Conservation (phyloP, 2,329 filamentous ascomycete genomes). For the Ceratocystiopsis sp. region DNA sequence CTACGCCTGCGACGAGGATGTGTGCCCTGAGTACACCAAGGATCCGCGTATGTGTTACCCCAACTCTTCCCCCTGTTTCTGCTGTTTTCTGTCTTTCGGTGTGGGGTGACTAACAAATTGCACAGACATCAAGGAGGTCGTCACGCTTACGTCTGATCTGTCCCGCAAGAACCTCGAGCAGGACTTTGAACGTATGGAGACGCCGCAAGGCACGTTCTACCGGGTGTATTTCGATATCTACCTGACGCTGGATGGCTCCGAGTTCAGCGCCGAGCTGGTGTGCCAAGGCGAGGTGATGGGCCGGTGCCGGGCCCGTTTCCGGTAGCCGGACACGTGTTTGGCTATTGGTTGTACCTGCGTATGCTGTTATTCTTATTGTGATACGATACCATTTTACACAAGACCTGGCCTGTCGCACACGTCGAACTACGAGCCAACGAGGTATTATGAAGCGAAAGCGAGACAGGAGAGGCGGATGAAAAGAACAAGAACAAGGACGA, state of each 20-base stretch:
- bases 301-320: conserved; percentile 80
- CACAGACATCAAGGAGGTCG: conserved; percentile 93
- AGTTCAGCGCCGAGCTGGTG: conserved; percentile 97
- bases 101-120: neutral
- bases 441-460: too few species aligned
- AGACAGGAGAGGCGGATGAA: too few species aligned
- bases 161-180: conserved; percentile 98
- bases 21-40: conserved; percentile 96
- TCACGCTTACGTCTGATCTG: conserved; percentile 90
- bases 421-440: too few species aligned
- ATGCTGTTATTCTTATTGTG: neutral
- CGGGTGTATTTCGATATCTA: conserved; percentile 67
- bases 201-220: conserved; percentile 91
- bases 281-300: conserved; percentile 99
- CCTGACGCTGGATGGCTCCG: conserved; percentile 86
- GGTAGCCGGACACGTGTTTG: conserved; percentile 22
- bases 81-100: neutral
- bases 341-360: neutral
- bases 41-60: conserved; percentile 69
- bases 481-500: too few species aligned
- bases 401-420: too few species aligned
- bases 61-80: neutral
- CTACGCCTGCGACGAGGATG: conserved; percentile 94
- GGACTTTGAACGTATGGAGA: conserved; percentile 98
- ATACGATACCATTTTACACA: neutral